phyloP scores from a whole-genome alignment of 768 basidiomycete genomes.

The Flagelloscypha sp. region DNA sequence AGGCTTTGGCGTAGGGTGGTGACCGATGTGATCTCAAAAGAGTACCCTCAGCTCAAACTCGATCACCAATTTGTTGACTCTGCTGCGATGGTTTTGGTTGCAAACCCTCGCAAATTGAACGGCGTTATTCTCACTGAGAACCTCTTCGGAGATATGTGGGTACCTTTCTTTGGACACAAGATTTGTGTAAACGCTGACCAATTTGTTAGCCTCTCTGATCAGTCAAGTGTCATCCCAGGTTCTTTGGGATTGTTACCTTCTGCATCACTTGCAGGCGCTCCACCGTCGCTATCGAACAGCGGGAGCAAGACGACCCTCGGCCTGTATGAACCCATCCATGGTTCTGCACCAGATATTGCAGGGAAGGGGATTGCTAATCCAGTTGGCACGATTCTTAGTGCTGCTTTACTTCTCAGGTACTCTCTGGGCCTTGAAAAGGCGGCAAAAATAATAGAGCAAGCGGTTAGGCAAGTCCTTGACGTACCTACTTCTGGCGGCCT shows the following conservation, averaged over 20 bases:
- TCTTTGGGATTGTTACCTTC: constrained; percentile 95
- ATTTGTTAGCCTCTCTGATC: constrained; percentile 76
- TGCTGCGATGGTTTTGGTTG: constrained; percentile 91
- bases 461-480: constrained; percentile 89
- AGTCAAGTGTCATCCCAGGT: constrained; percentile 94
- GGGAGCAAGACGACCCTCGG: constrained; percentile 75
- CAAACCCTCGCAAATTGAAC: constrained; percentile 85
- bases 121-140: constrained; percentile 95
- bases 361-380: constrained; percentile 91
- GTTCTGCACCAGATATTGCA: constrained; percentile 94
- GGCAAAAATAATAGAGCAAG: constrained; percentile 78
- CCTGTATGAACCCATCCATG: constrained; percentile 96
- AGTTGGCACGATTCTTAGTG: constrained; percentile 89
- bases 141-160: constrained; percentile 95
- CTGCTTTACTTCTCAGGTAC: constrained; percentile 89
- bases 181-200: constrained; percentile 4
- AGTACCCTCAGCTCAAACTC: constrained; percentile 81
- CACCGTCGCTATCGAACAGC: constrained; percentile 40
- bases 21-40: constrained; percentile 69
- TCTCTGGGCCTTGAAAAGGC: constrained; percentile 84
- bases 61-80: constrained; percentile 94
- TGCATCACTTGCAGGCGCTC: constrained; percentile 90
- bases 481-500: constrained; percentile 55
- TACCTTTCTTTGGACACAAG: constrained; percentile 10
- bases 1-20: constrained; percentile 93